Percentiles rank a stretch among this genome's conserved stretches.
These are phyloP conservation scores for Volvox carteri DNA, from an alignment of 163 green algal genomes.

Conservation along the genomic window DNA sequence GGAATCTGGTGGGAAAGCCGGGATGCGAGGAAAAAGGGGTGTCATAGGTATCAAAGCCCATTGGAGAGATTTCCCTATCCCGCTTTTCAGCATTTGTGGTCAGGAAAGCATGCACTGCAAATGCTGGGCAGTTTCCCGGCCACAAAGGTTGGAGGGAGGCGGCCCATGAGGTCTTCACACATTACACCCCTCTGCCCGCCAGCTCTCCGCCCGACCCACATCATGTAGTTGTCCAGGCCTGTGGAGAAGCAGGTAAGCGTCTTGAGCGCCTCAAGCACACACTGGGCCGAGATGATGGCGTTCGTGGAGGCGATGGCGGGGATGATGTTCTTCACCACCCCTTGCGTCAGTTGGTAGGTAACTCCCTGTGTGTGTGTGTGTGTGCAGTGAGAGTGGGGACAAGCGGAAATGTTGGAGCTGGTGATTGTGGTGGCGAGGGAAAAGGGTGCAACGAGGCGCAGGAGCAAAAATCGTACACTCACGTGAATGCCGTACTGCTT, in stretches of 20 bases:
- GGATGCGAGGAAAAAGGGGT: no score
- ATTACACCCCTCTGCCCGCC: neutral
- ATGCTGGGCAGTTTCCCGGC: no score
- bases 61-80: no score
- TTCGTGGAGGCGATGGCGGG: constrained; percentile 99
- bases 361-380: constrained; percentile 76
- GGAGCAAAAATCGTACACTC: no score
- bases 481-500: constrained; percentile 93
- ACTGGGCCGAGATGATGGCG: constrained; percentile 94
- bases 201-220: constrained; percentile 77
- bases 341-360: constrained; percentile 92
- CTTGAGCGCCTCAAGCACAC: constrained; percentile 97
- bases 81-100: no score
- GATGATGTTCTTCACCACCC: constrained; percentile 99
- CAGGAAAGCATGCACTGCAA: no score
- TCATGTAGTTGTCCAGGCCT: constrained; percentile 98
- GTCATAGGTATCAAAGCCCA: no score
- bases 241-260: constrained; percentile 91
- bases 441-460: no score
- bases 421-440: neutral
- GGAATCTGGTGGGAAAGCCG: no score
- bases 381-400: neutral
- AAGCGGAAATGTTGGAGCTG: neutral
- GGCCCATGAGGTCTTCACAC: no score
- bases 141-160: no score